Evolutionary conservation across 2,329 filamentous ascomycete genomes (phyloP).

Genomic region (Phialophora chinensis): DNA sequence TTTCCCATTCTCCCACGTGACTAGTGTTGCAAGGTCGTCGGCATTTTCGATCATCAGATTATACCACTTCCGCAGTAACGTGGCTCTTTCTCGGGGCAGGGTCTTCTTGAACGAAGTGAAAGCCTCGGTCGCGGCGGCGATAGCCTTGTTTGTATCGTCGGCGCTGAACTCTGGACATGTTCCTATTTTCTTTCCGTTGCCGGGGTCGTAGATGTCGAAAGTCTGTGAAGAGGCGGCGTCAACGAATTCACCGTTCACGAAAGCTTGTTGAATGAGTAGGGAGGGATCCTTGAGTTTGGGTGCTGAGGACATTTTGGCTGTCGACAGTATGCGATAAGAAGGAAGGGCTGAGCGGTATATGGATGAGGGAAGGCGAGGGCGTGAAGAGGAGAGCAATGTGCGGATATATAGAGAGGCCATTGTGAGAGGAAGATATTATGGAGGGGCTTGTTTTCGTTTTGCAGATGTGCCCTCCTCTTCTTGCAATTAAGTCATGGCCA

Average conservation of each 20-base stretch:
- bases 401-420: constrained; percentile 34
- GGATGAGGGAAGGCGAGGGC: constrained; percentile 28
- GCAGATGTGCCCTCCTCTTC: neutral
- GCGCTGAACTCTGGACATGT: constrained; percentile 80
- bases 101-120: constrained; percentile 66
- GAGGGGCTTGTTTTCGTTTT: neutral
- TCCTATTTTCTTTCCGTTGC: constrained; percentile 79
- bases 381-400: constrained; percentile 28
- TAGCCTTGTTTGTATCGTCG: constrained; percentile 79
- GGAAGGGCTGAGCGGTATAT: constrained; percentile 17
- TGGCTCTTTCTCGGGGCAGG: constrained; percentile 65
- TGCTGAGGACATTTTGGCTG: constrained; percentile 38
- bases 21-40: constrained; percentile 68
- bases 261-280: constrained; percentile 82
- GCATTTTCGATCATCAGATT: constrained; percentile 69
- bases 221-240: constrained; percentile 84
- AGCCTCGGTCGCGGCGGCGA: constrained; percentile 79
- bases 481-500: constrained; percentile 6
- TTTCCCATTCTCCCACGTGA: constrained; percentile 75
- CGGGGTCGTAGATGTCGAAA: constrained; percentile 87
- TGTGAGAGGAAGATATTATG: neutral
- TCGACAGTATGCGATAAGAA: constrained; percentile 33
- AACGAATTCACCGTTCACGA: constrained; percentile 93
- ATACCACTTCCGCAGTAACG: constrained; percentile 70
- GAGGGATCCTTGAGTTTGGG: constrained; percentile 73